Base-by-base conservation (phyloP, 441 rosid species). In the Biscutella laevigata region DNA sequence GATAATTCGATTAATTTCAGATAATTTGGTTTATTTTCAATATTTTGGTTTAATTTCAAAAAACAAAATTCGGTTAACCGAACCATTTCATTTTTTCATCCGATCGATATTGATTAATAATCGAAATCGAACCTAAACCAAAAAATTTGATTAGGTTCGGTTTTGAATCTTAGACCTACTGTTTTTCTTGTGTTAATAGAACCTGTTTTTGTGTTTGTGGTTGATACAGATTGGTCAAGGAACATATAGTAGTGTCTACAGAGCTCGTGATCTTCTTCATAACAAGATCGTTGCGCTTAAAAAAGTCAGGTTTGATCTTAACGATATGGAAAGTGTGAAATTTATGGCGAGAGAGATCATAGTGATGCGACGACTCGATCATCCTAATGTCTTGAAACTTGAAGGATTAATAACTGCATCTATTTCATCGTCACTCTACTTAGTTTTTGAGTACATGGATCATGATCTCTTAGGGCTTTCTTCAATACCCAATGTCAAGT, bases 141-240 rank as follows among this genome's bases (percentile, higher is more conserved):
- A n/a, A n/a, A n/a, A n/a, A n/a, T n/a, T n/a, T n/a, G n/a, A n/a
- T n/a, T n/a, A n/a, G n/a, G n/a, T n/a, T n/a, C n/a, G n/a, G n/a
- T n/a, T n/a, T n/a, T n/a, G n/a, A n/a, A n/a, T n/a, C n/a, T n/a
- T n/a, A n/a, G n/a, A n/a, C n/a, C n/a, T n/a, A n/a, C n/a, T n/a
- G n/a, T n/a, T n/a, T n/a, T n/a, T n/a, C n/a, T n/a, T n/a, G n/a
- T n/a, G n/a, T n/a, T 14, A 9, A 8, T 13, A 19, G 7, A 66
- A 26, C 17, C 0, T 44, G 13, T 4, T 50, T 29, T 61, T 45
- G 25, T 68, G 28, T 10, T 0, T 52, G 64, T n/a, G n/a, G n/a
- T n/a, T n/a, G 55, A 22, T 82, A 77, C 79, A 88, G 98, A 86
- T 92, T 78, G 98, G 98, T 4, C 88, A 86, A 76, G 98, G 98